Conservation (phyloP, 176 grass and related monocot genomes). For the Oryza punctata region DNA sequence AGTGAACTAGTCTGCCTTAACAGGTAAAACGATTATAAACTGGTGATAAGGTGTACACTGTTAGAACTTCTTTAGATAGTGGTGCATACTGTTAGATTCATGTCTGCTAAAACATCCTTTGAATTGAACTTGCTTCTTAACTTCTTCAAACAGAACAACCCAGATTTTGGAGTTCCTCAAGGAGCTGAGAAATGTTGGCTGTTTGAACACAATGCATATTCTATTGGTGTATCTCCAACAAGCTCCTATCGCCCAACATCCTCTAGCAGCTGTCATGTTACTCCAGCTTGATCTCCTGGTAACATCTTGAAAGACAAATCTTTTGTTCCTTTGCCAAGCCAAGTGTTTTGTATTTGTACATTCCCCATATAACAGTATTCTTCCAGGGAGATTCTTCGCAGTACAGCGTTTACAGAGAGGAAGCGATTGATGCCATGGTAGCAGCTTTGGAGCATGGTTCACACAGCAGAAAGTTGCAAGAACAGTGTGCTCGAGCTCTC, state of each 20-base stretch:
- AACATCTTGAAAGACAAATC: slow-evolving; percentile 26
- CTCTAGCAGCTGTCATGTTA: slow-evolving; percentile 78
- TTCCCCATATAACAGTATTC: slow-evolving; percentile 39
- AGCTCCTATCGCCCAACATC: slow-evolving; percentile 73
- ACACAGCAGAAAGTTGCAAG: slow-evolving; percentile 68
- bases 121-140: slow-evolving; percentile 30
- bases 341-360: slow-evolving; percentile 13
- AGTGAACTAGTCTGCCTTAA: slow-evolving; percentile 85
- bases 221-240: slow-evolving; percentile 92
- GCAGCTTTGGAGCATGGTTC: slow-evolving; percentile 65
- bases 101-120: slow-evolving; percentile 8
- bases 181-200: slow-evolving; percentile 72
- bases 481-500: slow-evolving; percentile 79
- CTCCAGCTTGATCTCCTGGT: slow-evolving; percentile 95
- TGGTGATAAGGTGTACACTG: slow-evolving; percentile 13
- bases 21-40: slow-evolving; percentile 55
- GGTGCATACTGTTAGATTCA: background rate
- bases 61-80: background rate
- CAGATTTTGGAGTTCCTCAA: slow-evolving; percentile 71
- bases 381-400: slow-evolving; percentile 93
- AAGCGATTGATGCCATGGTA: slow-evolving; percentile 74
- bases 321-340: slow-evolving; percentile 23
- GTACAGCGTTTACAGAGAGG: slow-evolving; percentile 87
- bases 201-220: slow-evolving; percentile 92
- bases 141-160: slow-evolving; percentile 64